Percentiles rank a stretch among this genome's conserved stretches.
phyloP scores from a whole-genome alignment of 139 green algal species.

The Chlamydomonas schloesseri region DNA sequence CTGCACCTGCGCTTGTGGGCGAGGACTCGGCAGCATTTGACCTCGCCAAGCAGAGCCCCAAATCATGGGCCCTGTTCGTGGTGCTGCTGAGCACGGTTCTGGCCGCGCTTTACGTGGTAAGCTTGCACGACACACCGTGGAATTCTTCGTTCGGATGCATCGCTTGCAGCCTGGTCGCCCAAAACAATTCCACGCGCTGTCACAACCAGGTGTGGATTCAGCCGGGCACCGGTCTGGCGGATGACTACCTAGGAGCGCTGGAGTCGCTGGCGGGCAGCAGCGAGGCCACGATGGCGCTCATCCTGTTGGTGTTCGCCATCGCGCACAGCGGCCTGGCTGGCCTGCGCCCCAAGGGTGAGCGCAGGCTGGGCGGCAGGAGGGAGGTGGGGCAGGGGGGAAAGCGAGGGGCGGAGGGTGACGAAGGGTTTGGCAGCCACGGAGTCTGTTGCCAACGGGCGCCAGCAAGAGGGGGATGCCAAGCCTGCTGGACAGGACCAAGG shows the following conservation, averaged over 20 bases:
- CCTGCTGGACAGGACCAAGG: too few species aligned
- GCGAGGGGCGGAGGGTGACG: neutral
- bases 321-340: slow-evolving; percentile 92
- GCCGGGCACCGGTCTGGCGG: slow-evolving; percentile 75
- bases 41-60: slow-evolving; percentile 75
- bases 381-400: neutral
- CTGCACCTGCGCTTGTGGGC: slow-evolving; percentile 63
- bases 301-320: slow-evolving; percentile 91
- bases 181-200: neutral
- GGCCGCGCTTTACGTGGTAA: slow-evolving; percentile 83
- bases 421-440: too few species aligned
- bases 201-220: slow-evolving; percentile 84
- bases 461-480: neutral
- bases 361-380: neutral
- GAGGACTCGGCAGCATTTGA: slow-evolving; percentile 94
- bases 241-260: slow-evolving; percentile 75
- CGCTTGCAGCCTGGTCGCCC: neutral
- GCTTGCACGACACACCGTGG: neutral
- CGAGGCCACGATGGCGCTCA: slow-evolving; percentile 82
- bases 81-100: slow-evolving; percentile 83
- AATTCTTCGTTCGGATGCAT: neutral
- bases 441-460: too few species aligned
- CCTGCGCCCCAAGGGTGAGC: slow-evolving; percentile 80
- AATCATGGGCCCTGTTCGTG: slow-evolving; percentile 87
- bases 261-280: slow-evolving; percentile 65